phyloP scores from a whole-genome alignment of 2,329 filamentous ascomycete species.

The Colletotrichum graminicola region DNA sequence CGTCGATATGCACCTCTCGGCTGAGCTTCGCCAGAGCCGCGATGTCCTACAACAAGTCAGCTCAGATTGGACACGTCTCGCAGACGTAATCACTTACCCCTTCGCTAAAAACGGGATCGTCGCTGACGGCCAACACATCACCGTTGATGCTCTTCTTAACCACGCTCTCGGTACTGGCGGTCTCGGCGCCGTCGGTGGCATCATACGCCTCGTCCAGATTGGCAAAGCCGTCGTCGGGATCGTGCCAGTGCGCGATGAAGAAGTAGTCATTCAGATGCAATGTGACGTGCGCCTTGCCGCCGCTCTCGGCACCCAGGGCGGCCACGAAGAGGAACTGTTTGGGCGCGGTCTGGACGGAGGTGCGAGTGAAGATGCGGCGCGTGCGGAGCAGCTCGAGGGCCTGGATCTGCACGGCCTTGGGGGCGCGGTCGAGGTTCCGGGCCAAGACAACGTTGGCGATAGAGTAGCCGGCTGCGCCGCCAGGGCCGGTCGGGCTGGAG shows the following conservation, averaged over 20 bases:
- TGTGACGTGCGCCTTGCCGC: conserved; percentile 63
- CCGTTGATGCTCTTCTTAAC: conserved; percentile 53
- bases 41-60: conserved; percentile 61
- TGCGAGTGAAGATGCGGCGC: conserved; percentile 81
- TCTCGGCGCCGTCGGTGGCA: conserved; percentile 49
- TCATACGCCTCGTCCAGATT: conserved; percentile 75
- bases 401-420: conserved; percentile 85
- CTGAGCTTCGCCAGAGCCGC: conserved; percentile 70
- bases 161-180: conserved; percentile 59
- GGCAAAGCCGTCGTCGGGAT: conserved; percentile 76
- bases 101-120: conserved; percentile 55
- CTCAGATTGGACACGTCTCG: not conserved
- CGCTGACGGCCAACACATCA: conserved; percentile 8
- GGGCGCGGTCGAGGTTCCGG: conserved; percentile 80
- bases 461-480: conserved; percentile 47
- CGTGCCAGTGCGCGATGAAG: conserved; percentile 89
- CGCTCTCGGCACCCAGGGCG: conserved; percentile 67
- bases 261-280: conserved; percentile 83
- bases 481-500: conserved; percentile 39
- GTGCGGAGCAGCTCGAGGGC: conserved; percentile 82
- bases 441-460: conserved; percentile 89
- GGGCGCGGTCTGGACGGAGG: conserved; percentile 79
- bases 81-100: conserved; percentile 52
- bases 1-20: conserved; percentile 71
- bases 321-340: conserved; percentile 85